Percentiles rank a stretch among this genome's conserved stretches.
Evolutionary conservation across 352 stramenopile species (phyloP).

Genomic region (Sclerospora graminicola): DNA sequence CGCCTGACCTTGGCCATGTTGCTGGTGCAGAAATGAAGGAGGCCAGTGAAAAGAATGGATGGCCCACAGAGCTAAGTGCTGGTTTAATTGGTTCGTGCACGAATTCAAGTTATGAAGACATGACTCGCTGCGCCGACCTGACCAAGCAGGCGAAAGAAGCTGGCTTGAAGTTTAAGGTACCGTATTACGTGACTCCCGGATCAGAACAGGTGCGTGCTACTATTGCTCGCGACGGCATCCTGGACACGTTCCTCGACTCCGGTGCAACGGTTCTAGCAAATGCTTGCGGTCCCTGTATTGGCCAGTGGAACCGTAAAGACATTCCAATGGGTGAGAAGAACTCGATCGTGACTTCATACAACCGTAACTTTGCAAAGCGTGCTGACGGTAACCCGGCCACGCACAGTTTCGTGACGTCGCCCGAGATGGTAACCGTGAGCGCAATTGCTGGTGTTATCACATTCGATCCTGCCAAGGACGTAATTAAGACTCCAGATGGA

Average conservation of each 20-base stretch:
- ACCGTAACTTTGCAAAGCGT: slow-evolving; percentile 93
- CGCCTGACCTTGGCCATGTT: slow-evolving; percentile 83
- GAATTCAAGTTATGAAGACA: slow-evolving; percentile 93
- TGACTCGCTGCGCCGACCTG: slow-evolving; percentile 86
- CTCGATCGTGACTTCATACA: slow-evolving; percentile 93
- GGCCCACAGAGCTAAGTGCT: slow-evolving; percentile 83
- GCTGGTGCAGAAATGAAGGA: slow-evolving; percentile 58
- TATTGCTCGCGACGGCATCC: slow-evolving; percentile 86
- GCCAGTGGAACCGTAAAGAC: slow-evolving; percentile 90
- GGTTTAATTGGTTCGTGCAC: slow-evolving; percentile 92
- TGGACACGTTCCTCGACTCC: slow-evolving; percentile 84
- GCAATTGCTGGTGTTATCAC: slow-evolving; percentile 83
- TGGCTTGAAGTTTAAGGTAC: slow-evolving; percentile 87
- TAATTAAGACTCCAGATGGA: slow-evolving; percentile 76
- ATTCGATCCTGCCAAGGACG: slow-evolving; percentile 88
- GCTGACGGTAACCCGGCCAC: slow-evolving; percentile 91
- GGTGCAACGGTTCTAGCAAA: slow-evolving; percentile 87
- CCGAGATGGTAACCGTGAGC: slow-evolving; percentile 87
- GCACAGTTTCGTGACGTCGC: slow-evolving; percentile 89
- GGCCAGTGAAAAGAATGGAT: slow-evolving; percentile 82
- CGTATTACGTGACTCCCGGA: slow-evolving; percentile 88
- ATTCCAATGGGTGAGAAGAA: slow-evolving; percentile 85
- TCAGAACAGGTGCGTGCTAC: slow-evolving; percentile 90
- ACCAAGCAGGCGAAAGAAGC: slow-evolving; percentile 73
- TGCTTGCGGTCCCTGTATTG: slow-evolving; percentile 90